Conservation (phyloP, 768 basidiomycete species). For the Coprinopsis sp. region DNA sequence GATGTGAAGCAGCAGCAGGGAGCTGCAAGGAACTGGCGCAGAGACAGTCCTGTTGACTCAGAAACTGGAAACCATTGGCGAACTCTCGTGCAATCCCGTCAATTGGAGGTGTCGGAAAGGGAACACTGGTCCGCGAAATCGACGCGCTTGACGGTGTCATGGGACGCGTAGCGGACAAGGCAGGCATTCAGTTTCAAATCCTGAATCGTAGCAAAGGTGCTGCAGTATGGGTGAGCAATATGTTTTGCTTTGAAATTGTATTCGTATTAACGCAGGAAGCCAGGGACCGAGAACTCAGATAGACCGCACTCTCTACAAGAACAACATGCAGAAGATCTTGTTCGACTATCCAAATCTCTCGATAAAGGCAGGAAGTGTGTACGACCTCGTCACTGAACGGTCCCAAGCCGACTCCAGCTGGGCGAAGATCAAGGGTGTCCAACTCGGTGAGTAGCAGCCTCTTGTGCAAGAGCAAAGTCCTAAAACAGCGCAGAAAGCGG, state of each 20-base stretch:
- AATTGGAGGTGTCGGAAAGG: conserved; percentile 89
- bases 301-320: conserved; percentile 79
- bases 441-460: conserved; percentile 44
- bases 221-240: conserved; percentile 75
- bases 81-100: conserved; percentile 89
- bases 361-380: conserved; percentile 69
- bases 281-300: conserved; percentile 90
- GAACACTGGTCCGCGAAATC: conserved; percentile 85
- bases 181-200: conserved; percentile 86
- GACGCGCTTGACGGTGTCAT: conserved; percentile 89
- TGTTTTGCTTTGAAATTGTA: background rate
- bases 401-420: conserved; percentile 27
- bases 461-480: background rate
- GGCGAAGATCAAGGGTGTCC: conserved; percentile 58
- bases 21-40: conserved; percentile 78
- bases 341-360: conserved; percentile 64
- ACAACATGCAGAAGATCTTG: conserved; percentile 70
- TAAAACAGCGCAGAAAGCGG: conserved; percentile 51
- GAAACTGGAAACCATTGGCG: conserved; percentile 73
- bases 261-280: background rate
- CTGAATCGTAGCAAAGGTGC: conserved; percentile 83
- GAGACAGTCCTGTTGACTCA: conserved; percentile 80
- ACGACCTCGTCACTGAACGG: conserved; percentile 68
- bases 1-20: conserved; percentile 89
- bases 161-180: conserved; percentile 83